Conservation (phyloP, 306 rosid genomes). For the Dalbergia cultrata region DNA sequence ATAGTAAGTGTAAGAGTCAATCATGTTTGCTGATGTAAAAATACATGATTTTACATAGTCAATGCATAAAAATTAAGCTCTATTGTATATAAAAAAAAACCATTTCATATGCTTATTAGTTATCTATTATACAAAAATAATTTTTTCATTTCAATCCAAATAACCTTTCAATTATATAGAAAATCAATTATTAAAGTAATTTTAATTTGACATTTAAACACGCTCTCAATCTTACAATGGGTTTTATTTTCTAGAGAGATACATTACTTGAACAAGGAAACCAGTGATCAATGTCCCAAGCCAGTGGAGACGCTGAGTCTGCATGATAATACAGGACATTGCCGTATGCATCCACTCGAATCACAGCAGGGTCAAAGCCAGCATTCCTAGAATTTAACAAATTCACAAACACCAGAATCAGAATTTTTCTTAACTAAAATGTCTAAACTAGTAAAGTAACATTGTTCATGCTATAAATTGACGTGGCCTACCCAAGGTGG, state of each 20-base stretch:
- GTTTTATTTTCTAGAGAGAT: background rate
- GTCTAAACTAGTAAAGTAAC: background rate
- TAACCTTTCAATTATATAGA: too few relatives aligned
- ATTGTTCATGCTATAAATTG: constrained; percentile 29
- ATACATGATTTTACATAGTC: too few relatives aligned
- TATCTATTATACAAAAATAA: too few relatives aligned
- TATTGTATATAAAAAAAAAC: too few relatives aligned
- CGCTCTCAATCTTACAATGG: background rate
- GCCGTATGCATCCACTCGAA: constrained; percentile 87
- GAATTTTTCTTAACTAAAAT: background rate
- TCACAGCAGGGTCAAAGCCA: constrained; percentile 92
- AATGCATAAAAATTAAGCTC: too few relatives aligned
- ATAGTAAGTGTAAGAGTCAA: too few relatives aligned
- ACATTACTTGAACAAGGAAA: constrained; percentile 90
- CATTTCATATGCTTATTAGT: too few relatives aligned
- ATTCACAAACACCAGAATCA: constrained; percentile 9
- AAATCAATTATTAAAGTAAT: background rate
- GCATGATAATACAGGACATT: constrained; percentile 94
- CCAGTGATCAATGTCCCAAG: constrained; percentile 99
- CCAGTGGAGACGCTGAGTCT: constrained; percentile 91
- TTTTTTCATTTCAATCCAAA: too few relatives aligned
- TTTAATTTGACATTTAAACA: background rate
- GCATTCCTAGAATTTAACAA: constrained; percentile 74
- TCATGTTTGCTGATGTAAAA: too few relatives aligned
- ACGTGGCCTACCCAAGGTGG: constrained; percentile 81